Percentiles rank a stretch among this genome's conserved stretches.
These are phyloP conservation scores for Hypoxylon sp. DNA, from an alignment of 2,329 filamentous ascomycete species.

Conservation along the genomic window DNA sequence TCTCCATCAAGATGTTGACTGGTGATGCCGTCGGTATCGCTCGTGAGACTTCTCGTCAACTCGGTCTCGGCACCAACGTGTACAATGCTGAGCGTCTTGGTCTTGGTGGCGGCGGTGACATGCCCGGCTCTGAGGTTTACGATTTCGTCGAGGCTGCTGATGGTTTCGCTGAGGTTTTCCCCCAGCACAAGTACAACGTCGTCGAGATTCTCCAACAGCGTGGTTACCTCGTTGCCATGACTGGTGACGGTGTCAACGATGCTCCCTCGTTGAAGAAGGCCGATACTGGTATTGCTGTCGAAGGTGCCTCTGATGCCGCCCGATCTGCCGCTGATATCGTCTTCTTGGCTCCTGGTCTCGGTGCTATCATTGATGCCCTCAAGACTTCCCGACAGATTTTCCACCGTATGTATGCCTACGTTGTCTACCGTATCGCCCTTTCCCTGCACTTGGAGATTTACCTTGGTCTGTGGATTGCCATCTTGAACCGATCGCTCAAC, in stretches of 20 bases:
- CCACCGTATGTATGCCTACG: constrained; percentile 96
- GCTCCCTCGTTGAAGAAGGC: constrained; percentile 93
- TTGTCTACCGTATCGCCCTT: constrained; percentile 93
- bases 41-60: constrained; percentile 89
- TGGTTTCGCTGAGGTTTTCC: constrained; percentile 94
- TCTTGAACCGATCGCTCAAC: constrained; percentile 85
- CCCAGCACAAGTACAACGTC: constrained; percentile 94
- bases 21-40: constrained; percentile 94
- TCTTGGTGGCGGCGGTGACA: constrained; percentile 89
- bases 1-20: constrained; percentile 96
- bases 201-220: constrained; percentile 94
- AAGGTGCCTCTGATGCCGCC: constrained; percentile 90
- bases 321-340: constrained; percentile 93
- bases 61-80: constrained; percentile 91
- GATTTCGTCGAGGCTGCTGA: constrained; percentile 96
- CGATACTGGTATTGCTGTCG: constrained; percentile 95
- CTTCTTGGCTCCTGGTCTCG: constrained; percentile 90
- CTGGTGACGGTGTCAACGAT: constrained; percentile 95
- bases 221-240: constrained; percentile 95
- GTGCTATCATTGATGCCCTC: constrained; percentile 90
- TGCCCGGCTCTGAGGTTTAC: constrained; percentile 93
- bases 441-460: constrained; percentile 93
- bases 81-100: constrained; percentile 94
- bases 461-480: constrained; percentile 91
- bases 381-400: constrained; percentile 96